Conservation (phyloP, 495 filamentous ascomycete genomes). For the Copromyces sp. region DNA sequence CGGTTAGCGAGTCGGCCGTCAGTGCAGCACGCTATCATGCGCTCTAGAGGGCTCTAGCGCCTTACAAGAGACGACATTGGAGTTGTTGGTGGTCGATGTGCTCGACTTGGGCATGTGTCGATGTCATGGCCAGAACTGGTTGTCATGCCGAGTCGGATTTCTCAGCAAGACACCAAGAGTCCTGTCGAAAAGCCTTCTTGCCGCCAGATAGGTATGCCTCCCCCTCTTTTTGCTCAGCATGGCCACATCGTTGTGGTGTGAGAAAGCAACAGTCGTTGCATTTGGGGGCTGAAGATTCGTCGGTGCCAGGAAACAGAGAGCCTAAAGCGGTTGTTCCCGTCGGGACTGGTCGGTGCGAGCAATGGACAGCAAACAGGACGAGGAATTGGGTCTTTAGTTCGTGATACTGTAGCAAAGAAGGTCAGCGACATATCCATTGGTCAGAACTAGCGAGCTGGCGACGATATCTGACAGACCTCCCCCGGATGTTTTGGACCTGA, state of each 20-base stretch:
- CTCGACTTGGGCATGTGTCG: background rate
- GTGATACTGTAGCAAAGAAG: background rate
- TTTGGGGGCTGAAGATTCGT: background rate
- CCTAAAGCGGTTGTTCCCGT: background rate
- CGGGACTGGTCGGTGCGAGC: background rate
- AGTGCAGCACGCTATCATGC: background rate
- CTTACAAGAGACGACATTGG: background rate
- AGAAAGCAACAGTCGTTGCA: background rate
- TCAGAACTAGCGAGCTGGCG: background rate
- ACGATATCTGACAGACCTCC: background rate
- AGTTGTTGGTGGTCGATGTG: background rate
- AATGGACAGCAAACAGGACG: background rate
- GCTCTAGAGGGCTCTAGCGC: background rate
- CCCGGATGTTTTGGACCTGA: background rate
- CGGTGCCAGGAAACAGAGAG: background rate
- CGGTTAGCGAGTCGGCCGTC: background rate
- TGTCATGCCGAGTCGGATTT: background rate
- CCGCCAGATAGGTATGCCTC: background rate
- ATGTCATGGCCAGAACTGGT: background rate
- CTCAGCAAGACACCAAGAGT: background rate
- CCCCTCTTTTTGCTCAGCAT: background rate
- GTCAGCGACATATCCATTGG: background rate
- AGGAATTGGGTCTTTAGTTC: background rate
- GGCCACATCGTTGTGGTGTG: background rate
- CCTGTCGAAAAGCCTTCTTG: background rate